Conservation (phyloP, 2,329 filamentous ascomycete genomes). For the Thelonectria discophora region DNA sequence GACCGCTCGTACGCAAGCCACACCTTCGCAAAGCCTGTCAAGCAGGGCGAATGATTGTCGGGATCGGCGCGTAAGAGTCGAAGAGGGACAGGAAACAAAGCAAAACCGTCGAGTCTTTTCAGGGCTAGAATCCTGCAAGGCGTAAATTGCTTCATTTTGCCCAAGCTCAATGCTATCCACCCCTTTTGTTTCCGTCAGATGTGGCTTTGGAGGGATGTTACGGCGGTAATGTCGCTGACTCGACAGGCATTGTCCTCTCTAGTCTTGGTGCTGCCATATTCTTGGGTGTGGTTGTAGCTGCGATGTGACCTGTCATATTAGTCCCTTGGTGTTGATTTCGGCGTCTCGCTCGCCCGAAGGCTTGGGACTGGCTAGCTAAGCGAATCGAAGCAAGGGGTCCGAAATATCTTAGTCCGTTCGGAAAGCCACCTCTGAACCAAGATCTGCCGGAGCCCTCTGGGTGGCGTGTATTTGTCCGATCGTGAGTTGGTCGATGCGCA, state of each 20-base stretch:
- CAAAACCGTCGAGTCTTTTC: slow-evolving; percentile 12
- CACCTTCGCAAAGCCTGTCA: slow-evolving; percentile 13
- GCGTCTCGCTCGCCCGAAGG: slow-evolving; percentile 20
- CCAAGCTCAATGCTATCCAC: background rate
- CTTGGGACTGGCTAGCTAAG: slow-evolving; percentile 34
- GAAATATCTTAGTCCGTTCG: slow-evolving; percentile 36
- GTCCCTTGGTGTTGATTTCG: slow-evolving; percentile 27
- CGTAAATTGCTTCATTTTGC: slow-evolving; percentile 19
- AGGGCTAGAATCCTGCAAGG: slow-evolving; percentile 8
- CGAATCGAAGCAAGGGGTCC: slow-evolving; percentile 26
- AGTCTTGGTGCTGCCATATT: background rate
- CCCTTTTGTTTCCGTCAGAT: background rate
- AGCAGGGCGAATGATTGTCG: slow-evolving; percentile 19
- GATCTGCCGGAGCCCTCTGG: slow-evolving; percentile 27
- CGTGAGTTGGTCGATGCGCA: slow-evolving; percentile 3
- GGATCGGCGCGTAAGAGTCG: slow-evolving; percentile 10
- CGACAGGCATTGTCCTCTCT: background rate
- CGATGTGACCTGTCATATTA: slow-evolving; percentile 36
- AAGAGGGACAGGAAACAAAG: slow-evolving; percentile 16
- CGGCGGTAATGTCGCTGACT: background rate
- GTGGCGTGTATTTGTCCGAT: slow-evolving; percentile 21
- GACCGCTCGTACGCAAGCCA: slow-evolving; percentile 18
- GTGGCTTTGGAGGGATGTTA: background rate
- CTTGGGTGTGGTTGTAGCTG: slow-evolving; percentile 19
- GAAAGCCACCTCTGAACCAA: slow-evolving; percentile 26